These are phyloP conservation scores for Beauveria scarabaeidicola DNA, from an alignment of 2,329 filamentous ascomycete genomes.

Conservation along the genomic window DNA sequence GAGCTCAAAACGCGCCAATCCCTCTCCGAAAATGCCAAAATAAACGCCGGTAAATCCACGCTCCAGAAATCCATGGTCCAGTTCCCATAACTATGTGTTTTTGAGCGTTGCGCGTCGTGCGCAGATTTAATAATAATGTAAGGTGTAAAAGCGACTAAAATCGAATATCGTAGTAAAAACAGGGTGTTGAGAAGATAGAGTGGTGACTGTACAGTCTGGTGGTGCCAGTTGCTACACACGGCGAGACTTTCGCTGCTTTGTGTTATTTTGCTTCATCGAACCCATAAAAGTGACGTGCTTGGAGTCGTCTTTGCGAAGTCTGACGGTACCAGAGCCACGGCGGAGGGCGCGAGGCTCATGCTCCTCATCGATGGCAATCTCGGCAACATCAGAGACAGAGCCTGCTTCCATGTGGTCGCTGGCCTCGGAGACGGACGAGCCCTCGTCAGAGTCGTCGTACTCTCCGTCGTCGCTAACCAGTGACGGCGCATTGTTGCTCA, in stretches of 20 bases:
- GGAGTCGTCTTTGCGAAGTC: slow-evolving; percentile 44
- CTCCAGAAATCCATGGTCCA: slow-evolving; percentile 13
- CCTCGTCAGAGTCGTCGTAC: slow-evolving; percentile 63
- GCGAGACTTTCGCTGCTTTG: slow-evolving; percentile 23
- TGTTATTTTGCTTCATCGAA: slow-evolving; percentile 34
- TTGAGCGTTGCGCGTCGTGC: slow-evolving; percentile 13
- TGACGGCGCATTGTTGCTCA: slow-evolving; percentile 70
- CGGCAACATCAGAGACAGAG: slow-evolving; percentile 50
- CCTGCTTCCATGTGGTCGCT: slow-evolving; percentile 51
- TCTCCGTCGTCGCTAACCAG: slow-evolving; percentile 75
- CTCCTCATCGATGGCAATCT: slow-evolving; percentile 54
- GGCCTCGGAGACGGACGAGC: slow-evolving; percentile 49
- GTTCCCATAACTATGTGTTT: slow-evolving; percentile 10
- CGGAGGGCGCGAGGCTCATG: slow-evolving; percentile 38
- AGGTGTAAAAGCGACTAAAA: slow-evolving; percentile 20
- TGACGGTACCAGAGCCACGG: slow-evolving; percentile 35
- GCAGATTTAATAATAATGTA: slow-evolving; percentile 12
- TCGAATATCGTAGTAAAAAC: slow-evolving; percentile 22
- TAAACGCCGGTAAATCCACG: slow-evolving; percentile 10
- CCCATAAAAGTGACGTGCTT: slow-evolving; percentile 50
- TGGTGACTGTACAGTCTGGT: slow-evolving; percentile 4
- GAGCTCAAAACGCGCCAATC: slow-evolving; percentile 5
- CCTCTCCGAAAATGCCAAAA: slow-evolving; percentile 12
- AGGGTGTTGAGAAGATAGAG: slow-evolving; percentile 15
- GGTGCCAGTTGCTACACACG: slow-evolving; percentile 17